Percentiles rank a stretch among this genome's conserved stretches.
Evolutionary conservation across 2,329 filamentous ascomycete species (phyloP).

Genomic region (Aulographum hederae): DNA sequence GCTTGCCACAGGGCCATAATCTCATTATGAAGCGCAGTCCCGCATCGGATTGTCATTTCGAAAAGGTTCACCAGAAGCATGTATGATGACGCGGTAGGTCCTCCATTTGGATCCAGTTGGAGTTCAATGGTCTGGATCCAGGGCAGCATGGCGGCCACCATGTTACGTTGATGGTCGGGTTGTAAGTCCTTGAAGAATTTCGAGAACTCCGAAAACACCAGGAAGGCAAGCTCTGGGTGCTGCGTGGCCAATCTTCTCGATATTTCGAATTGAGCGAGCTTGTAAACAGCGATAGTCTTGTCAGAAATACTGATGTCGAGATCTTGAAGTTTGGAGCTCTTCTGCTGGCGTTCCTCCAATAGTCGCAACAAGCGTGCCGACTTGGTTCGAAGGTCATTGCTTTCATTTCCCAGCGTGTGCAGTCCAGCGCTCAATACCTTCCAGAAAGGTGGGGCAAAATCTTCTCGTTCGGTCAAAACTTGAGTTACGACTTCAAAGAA

Average conservation of each 20-base stretch:
- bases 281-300: slow-evolving; percentile 96
- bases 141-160: slow-evolving; percentile 83
- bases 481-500: slow-evolving; percentile 89
- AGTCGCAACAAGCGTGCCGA: slow-evolving; percentile 65
- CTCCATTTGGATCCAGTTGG: slow-evolving; percentile 78
- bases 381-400: slow-evolving; percentile 74
- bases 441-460: slow-evolving; percentile 78
- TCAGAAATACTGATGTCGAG: slow-evolving; percentile 98
- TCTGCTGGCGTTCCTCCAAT: slow-evolving; percentile 62
- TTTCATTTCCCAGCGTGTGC: slow-evolving; percentile 83
- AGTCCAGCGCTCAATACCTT: slow-evolving; percentile 74
- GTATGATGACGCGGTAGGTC: slow-evolving; percentile 79
- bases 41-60: slow-evolving; percentile 88
- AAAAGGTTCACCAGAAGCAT: slow-evolving; percentile 88
- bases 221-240: slow-evolving; percentile 75
- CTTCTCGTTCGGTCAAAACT: slow-evolving; percentile 65
- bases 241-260: slow-evolving; percentile 79
- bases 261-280: slow-evolving; percentile 90
- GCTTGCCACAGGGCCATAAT: slow-evolving; percentile 97
- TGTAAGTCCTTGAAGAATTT: slow-evolving; percentile 79
- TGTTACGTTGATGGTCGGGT: slow-evolving; percentile 71
- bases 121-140: slow-evolving; percentile 94
- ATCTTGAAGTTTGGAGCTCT: slow-evolving; percentile 78
- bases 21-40: slow-evolving; percentile 78
- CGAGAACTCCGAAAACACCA: slow-evolving; percentile 91